Base-by-base conservation (phyloP, 2,329 filamentous ascomycete genomes). In the Curvularia spicifera region DNA sequence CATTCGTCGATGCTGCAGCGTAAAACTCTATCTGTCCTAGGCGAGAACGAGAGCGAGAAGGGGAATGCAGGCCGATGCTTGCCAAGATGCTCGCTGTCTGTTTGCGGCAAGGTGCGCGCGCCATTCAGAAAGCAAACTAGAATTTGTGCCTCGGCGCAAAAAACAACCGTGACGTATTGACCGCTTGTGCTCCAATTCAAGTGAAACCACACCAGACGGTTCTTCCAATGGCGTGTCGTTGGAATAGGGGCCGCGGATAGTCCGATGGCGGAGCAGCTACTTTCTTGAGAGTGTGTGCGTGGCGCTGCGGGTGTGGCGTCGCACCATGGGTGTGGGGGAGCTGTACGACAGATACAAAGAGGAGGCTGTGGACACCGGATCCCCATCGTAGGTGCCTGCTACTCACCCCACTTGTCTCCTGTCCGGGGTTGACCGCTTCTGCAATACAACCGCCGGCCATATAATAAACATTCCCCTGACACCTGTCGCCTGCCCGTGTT, bases 121-220 rank as follows among this genome's bases (percentile, higher is more conserved):
- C 15, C 24, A 28, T 28, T 28, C 6, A 7, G 18, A 40, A 33
- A 29, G 44, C 47, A 33, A 46, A 47, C 48, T 35, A 47, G 37
- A 28, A 6, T 15, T 47, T 22, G 18, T 47, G 54, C 54, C 54
- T 46, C 20, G 49, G 54, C 49, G 18, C 44, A 24, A 31, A 57
- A 43, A 49, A 49, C n/a, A 22, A 53, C 33, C 12, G 33, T 57
- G 50, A 57, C 50, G 55, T 57, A 37, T 12, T 26, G 39, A 28
- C 28, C 33, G 26, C 26, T 47, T 31, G 42, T 31, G 31, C 53
- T 44, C 26, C 48, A 42, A 40, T 26, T 20, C 29, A 18, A 24
- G 37, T 7, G 13, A 35, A n/a, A 35, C 13, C 4, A 35, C 33
- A 35, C 12, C 29, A 31, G 13, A 15, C 33, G 35, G 33, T 24